These are phyloP conservation scores for Nepenthes mirabilis DNA, from an alignment of 148 eudicot genomes.

Conservation along the genomic window DNA sequence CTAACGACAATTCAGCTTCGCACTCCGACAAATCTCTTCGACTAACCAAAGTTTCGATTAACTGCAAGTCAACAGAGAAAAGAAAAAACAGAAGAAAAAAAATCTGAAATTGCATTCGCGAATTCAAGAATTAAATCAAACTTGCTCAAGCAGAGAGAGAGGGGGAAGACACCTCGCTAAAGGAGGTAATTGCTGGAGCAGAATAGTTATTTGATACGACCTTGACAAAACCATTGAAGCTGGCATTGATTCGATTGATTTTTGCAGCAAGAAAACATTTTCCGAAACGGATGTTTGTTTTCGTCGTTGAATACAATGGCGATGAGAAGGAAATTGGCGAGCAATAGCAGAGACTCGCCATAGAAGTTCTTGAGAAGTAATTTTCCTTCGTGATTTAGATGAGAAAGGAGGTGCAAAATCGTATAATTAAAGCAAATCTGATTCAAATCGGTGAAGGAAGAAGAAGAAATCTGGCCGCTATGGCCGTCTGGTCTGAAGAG, in stretches of 20 bases:
- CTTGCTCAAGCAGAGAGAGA: not conserved
- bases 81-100: conserved; percentile 3
- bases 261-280: not conserved
- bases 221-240: conserved; percentile 3
- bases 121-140: not conserved
- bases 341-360: too few relatives aligned
- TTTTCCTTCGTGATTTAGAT: too few relatives aligned
- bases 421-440: too few relatives aligned
- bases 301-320: not conserved
- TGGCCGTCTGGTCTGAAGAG: too few relatives aligned
- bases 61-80: conserved; percentile 24
- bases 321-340: not conserved
- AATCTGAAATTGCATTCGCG: not conserved
- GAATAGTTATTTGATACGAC: not conserved
- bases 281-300: not conserved
- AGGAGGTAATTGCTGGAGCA: conserved; percentile 21
- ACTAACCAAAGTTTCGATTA: conserved; percentile 61
- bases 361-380: too few relatives aligned
- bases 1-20: conserved; percentile 67
- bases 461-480: too few relatives aligned
- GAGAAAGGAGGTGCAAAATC: too few relatives aligned
- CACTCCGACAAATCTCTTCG: conserved; percentile 52
- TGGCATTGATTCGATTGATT: too few relatives aligned
- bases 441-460: too few relatives aligned
- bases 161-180: conserved; percentile 31